Evolutionary conservation across 1,139 yeast species (phyloP).

Genomic region (Candida dubliniensis): DNA sequence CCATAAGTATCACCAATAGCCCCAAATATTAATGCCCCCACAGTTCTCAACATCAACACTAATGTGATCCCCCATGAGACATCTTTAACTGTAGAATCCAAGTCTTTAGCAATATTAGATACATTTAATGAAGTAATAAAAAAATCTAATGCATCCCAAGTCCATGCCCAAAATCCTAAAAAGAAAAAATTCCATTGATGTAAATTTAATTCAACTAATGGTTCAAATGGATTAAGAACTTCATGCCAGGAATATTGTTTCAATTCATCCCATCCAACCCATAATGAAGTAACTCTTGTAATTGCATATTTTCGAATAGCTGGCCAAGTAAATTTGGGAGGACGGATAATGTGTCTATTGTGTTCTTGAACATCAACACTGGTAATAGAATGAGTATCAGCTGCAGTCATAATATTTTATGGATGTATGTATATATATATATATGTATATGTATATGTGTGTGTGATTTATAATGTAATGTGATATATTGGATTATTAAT

Average conservation of each 20-base stretch:
- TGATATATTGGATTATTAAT: too few relatives aligned
- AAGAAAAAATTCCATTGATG: conserved; percentile 39
- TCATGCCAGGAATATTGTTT: conserved; percentile 28
- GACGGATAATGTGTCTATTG: conserved; percentile 32
- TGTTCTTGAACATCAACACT: conserved; percentile 61
- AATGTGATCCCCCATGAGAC: conserved; percentile 47
- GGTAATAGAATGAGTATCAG: conserved; percentile 8
- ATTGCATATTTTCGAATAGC: conserved; percentile 27
- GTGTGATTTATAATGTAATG: too few relatives aligned
- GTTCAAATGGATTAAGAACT: conserved; percentile 36
- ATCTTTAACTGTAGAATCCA: conserved; percentile 27
- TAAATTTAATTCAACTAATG: conserved; percentile 28
- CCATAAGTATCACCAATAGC: conserved; percentile 38
- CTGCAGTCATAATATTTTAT: conserved; percentile 5
- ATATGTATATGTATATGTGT: too few relatives aligned
- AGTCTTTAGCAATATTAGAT: conserved; percentile 28
- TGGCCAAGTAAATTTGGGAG: conserved; percentile 30
- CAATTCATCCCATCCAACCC: conserved; percentile 33
- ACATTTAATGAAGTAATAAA: conserved; percentile 40
- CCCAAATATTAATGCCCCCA: conserved; percentile 43
- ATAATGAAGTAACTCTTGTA: conserved; percentile 33
- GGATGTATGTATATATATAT: background rate
- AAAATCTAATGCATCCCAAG: conserved; percentile 47
- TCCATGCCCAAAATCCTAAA: conserved; percentile 41
- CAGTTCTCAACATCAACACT: conserved; percentile 46